These are phyloP conservation scores for Metrosideros polymorpha DNA, from an alignment of 441 rosid species.

Conservation along the genomic window DNA sequence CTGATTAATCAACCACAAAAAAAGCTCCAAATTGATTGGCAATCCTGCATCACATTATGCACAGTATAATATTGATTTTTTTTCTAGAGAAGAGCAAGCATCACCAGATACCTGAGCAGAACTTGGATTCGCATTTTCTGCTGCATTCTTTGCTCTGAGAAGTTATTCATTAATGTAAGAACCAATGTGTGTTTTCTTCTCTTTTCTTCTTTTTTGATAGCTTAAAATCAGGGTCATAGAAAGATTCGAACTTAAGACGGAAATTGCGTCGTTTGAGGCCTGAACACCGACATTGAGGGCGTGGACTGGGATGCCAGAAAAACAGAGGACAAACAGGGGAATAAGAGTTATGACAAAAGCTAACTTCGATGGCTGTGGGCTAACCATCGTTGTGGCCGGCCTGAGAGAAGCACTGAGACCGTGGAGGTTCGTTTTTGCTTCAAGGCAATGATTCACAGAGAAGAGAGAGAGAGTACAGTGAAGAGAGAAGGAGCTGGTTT, in stretches of 20 bases:
- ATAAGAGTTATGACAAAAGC: not conserved
- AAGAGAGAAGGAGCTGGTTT: not conserved
- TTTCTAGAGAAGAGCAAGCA: not conserved
- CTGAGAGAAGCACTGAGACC: not conserved
- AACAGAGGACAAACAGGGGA: conserved; percentile 1
- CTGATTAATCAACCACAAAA: not conserved
- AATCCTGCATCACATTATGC: not conserved
- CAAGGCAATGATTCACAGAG: conserved; percentile 10
- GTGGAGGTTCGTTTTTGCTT: conserved; percentile 12
- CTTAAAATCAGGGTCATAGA: not conserved
- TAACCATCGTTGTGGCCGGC: not conserved
- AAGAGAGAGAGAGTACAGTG: not conserved
- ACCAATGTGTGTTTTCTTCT: too few species aligned
- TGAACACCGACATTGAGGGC: conserved; percentile 73
- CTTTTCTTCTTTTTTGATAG: not conserved
- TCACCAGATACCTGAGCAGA: conserved; percentile 39
- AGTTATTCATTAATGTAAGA: not conserved
- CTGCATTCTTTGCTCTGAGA: conserved; percentile 64
- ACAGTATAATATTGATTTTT: not conserved
- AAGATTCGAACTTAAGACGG: conserved; percentile 26
- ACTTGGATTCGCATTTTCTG: conserved; percentile 69
- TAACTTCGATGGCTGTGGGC: conserved; percentile 3
- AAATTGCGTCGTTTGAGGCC: conserved; percentile 24
- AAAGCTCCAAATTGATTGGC: not conserved
- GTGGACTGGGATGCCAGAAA: conserved; percentile 10